Evolutionary conservation across 225 moss, liverwort and hornwort species (phyloP).

Genomic region (Marchantia paleacea): DNA sequence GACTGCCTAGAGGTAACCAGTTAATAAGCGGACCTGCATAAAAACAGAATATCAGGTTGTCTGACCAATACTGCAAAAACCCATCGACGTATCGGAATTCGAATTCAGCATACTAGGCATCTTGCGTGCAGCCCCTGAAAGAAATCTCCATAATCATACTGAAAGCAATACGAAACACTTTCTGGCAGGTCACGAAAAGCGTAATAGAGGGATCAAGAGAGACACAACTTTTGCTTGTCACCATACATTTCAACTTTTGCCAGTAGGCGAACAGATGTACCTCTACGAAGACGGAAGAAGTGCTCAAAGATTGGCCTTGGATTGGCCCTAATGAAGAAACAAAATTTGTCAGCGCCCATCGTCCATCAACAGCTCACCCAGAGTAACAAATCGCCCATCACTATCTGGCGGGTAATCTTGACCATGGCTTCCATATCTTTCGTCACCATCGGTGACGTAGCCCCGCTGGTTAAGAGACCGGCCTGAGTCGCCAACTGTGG

Average conservation of each 20-base stretch:
- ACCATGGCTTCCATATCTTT: background rate
- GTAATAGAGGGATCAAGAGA: too few relatives aligned
- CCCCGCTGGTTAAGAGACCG: conserved; percentile 15
- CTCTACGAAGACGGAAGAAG: background rate
- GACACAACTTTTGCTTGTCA: too few relatives aligned
- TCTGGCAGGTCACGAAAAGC: too few relatives aligned
- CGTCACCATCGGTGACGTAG: conserved; percentile 26
- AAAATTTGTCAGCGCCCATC: conserved; percentile 12
- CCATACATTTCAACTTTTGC: background rate
- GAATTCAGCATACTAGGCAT: background rate
- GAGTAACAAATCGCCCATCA: conserved; percentile 25
- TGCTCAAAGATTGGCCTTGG: background rate
- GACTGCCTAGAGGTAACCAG: background rate
- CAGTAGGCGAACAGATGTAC: background rate
- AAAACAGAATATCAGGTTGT: background rate
- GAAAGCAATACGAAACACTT: too few relatives aligned
- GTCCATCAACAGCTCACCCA: conserved; percentile 36
- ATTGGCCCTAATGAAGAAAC: background rate
- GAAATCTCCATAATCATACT: too few relatives aligned
- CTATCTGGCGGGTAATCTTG: conserved; percentile 11
- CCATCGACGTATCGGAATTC: background rate
- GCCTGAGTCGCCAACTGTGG: conserved; percentile 9
- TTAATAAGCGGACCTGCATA: conserved; percentile 6
- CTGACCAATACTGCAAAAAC: background rate
- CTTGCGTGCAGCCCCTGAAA: too few relatives aligned